Conservation (phyloP, 768 basidiomycete genomes). For the Russula ochroleuca region DNA sequence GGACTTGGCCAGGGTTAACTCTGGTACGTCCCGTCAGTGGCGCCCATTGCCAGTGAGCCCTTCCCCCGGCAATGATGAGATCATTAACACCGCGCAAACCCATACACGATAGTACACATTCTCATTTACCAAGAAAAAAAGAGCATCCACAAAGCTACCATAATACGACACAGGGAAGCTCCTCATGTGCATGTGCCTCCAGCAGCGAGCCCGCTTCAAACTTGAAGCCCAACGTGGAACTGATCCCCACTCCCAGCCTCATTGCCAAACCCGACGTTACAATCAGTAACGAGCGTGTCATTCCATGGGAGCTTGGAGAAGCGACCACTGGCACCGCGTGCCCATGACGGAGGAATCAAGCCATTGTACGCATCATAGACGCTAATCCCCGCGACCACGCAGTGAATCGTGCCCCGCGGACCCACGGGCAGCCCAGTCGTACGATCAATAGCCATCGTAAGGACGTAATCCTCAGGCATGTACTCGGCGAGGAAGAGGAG, state of each 20-base stretch:
- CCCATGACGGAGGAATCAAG: conserved; percentile 12
- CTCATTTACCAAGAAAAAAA: not conserved
- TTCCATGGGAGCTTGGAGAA: not conserved
- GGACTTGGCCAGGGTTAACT: too few relatives aligned
- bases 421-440: conserved; percentile 7
- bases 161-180: not conserved
- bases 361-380: conserved; percentile 8
- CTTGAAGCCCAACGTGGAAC: not conserved
- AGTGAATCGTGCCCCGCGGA: conserved; percentile 1
- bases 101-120: not conserved
- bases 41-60: too few relatives aligned
- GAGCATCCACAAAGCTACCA: not conserved
- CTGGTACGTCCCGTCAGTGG: too few relatives aligned
- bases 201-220: not conserved
- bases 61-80: too few relatives aligned
- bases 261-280: not conserved
- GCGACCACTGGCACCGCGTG: not conserved
- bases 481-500: conserved; percentile 8
- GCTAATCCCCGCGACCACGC: not conserved
- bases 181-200: not conserved
- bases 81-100: too few relatives aligned
- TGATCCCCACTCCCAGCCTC: not conserved
- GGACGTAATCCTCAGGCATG: conserved; percentile 13
- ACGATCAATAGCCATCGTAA: not conserved
- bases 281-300: not conserved